Evolutionary conservation across 306 rosid genomes (phyloP).

Genomic region (Rubus idaeus): DNA sequence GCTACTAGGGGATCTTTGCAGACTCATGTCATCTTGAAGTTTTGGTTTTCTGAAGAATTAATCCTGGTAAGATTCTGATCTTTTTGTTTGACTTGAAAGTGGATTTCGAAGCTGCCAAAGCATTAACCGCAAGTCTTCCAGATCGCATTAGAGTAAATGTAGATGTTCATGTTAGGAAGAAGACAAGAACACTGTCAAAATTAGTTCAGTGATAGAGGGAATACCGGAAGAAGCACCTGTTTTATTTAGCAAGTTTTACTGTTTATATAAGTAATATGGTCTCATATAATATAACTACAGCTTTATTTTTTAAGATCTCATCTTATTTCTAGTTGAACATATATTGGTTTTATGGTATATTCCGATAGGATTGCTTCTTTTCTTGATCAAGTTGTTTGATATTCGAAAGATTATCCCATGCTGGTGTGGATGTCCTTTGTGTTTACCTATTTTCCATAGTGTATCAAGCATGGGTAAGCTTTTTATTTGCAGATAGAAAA

Average conservation of each 20-base stretch:
- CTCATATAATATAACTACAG: background rate
- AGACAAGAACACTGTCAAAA: background rate
- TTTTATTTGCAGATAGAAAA: background rate
- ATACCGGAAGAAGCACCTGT: background rate
- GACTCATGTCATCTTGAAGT: conserved; percentile 17
- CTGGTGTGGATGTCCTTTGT: background rate
- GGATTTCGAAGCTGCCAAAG: background rate
- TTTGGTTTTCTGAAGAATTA: conserved; percentile 17
- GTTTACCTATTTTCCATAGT: background rate
- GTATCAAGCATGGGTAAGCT: no score
- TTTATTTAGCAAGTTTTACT: background rate
- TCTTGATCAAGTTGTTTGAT: background rate
- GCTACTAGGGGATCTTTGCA: conserved; percentile 21
- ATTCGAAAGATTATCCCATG: background rate
- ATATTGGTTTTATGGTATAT: conserved; percentile 3
- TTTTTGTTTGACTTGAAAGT: conserved; percentile 15
- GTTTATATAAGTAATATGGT: conserved; percentile 8
- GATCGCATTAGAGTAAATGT: background rate
- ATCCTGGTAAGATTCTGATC: conserved; percentile 19
- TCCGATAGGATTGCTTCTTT: background rate
- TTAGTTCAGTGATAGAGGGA: background rate
- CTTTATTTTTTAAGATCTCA: background rate
- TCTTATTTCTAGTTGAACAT: background rate
- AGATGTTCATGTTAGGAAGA: background rate
- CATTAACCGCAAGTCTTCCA: background rate